Base-by-base conservation (phyloP, 345 rosid genomes). In the Aurinia saxatilis region DNA sequence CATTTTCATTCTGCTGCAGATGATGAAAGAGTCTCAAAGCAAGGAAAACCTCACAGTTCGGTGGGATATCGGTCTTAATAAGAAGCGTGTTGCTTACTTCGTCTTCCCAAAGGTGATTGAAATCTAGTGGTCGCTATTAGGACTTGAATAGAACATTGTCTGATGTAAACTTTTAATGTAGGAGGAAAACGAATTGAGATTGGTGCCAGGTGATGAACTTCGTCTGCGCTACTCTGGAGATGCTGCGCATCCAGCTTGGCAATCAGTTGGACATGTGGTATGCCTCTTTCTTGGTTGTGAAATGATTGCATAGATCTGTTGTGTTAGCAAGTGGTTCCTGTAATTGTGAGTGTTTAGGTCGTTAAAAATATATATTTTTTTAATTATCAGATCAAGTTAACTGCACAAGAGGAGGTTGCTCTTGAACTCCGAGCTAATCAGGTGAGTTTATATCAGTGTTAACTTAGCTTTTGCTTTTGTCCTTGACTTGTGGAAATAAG, bases 1-100 rank as follows among this genome's bases (percentile, higher is more conserved):
- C 11, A 10, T 70, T 46, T 54, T 23, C 16, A 59, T 62, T 44
- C 60, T 70, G 5, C 49, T 80, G 52, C 72, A 95, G 99, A 87
- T 88, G 95, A 95, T 95, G 99, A 95, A 95, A 87, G 99, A 95
- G 75, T 95, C 99, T 63, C 99, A 93, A 75, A 93, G 99, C 87
- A 93, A 90, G 83, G 99, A 88, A 75, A 95, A 79, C 60, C 82
- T 90, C 61, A 86, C 99, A 8, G 79, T 95, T 67, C 87, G 99
- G 56, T 93, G 99, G 97, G 97, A 90, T 73, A 78, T 90, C 63
- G 99, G 99, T 72, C 90, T 93, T 41, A 93, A 90, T 89, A 93
- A 93, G 81, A 95, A 95, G 73, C 87, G 96, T 0, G 59, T 95
- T 75, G 96, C 97, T 21, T 95, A 90, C 81, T 90, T 90, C 65